phyloP scores from a whole-genome alignment of 225 moss, liverwort and hornwort genomes.

The Polytrichum formosum region DNA sequence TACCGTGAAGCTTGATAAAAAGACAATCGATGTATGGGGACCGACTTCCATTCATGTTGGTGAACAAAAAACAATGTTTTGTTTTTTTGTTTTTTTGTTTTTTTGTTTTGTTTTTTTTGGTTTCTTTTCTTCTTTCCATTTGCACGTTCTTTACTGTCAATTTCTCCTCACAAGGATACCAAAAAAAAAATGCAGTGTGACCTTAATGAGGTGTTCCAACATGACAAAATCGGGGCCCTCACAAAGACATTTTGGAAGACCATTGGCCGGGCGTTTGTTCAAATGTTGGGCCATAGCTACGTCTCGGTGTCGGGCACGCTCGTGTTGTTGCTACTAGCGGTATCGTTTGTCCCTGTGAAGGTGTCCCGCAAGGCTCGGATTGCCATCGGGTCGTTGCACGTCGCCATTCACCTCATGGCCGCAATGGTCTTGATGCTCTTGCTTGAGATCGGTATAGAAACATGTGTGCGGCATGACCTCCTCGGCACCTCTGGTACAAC shows the following conservation, averaged over 20 bases:
- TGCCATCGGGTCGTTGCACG: constrained; percentile 43
- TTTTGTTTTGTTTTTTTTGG: too few species aligned
- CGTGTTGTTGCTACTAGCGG: constrained; percentile 21
- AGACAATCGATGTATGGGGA: too few species aligned
- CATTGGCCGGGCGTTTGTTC: constrained; percentile 26
- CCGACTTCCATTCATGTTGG: too few species aligned
- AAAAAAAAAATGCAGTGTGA: constrained; percentile 28
- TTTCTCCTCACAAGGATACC: too few species aligned
- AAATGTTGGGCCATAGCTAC: constrained; percentile 48
- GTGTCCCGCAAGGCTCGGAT: constrained; percentile 28
- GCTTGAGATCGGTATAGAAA: constrained; percentile 58
- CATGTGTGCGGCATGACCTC: constrained; percentile 53
- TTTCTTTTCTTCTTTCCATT: too few species aligned
- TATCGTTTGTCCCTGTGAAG: constrained; percentile 46
- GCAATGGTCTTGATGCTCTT: constrained; percentile 54
- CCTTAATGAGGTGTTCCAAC: constrained; percentile 34
- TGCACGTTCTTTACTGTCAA: too few species aligned
- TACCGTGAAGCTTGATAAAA: too few species aligned
- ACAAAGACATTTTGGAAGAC: constrained; percentile 23
- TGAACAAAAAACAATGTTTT: too few species aligned
- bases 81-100: too few species aligned
- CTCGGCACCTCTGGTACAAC: constrained; percentile 35
- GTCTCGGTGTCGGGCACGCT: constrained; percentile 32
- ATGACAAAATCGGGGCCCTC: constrained; percentile 9
- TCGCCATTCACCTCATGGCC: constrained; percentile 31